Conservation (phyloP, 2,329 filamentous ascomycete genomes). For the Hymenoscyphus fraxineus region DNA sequence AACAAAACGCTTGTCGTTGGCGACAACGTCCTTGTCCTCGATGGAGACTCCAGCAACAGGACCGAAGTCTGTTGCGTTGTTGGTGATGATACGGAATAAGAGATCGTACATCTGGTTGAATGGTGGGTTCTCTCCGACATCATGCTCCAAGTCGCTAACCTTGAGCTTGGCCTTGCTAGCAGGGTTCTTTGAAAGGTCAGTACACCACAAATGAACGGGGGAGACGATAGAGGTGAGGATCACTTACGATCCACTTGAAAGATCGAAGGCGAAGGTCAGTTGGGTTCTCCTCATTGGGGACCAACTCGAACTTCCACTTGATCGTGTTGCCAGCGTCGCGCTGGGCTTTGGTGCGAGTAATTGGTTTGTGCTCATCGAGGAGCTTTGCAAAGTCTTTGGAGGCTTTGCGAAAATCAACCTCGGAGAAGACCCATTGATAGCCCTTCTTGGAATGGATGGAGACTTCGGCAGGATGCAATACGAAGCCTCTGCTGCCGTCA, state of each 20-base stretch:
- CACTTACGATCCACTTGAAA: conserved; percentile 28
- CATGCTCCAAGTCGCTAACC: neutral
- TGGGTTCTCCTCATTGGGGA: conserved; percentile 13
- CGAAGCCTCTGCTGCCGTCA: neutral
- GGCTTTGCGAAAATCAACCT: conserved; percentile 20
- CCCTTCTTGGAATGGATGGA: conserved; percentile 27
- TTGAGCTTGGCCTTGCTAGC: neutral
- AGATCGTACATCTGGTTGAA: conserved; percentile 28
- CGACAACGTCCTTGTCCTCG: conserved; percentile 15
- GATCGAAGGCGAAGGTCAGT: conserved; percentile 20
- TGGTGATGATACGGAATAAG: conserved; percentile 22
- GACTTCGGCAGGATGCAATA: conserved; percentile 28
- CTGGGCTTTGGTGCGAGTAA: conserved; percentile 18
- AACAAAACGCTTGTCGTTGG: conserved; percentile 15
- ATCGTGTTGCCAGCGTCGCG: conserved; percentile 17
- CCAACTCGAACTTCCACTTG: conserved; percentile 27
- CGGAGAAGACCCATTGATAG: conserved; percentile 28
- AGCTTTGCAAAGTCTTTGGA: neutral
- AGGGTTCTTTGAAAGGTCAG: conserved; percentile 1
- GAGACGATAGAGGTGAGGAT: neutral
- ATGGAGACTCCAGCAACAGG: conserved; percentile 22
- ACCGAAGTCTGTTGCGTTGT: neutral
- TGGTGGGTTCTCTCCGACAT: conserved; percentile 13
- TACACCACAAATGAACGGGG: neutral
- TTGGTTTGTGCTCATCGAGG: conserved; percentile 13